Evolutionary conservation across 2,329 filamentous ascomycete genomes (phyloP).

Genomic region (Colletotrichum musae): DNA sequence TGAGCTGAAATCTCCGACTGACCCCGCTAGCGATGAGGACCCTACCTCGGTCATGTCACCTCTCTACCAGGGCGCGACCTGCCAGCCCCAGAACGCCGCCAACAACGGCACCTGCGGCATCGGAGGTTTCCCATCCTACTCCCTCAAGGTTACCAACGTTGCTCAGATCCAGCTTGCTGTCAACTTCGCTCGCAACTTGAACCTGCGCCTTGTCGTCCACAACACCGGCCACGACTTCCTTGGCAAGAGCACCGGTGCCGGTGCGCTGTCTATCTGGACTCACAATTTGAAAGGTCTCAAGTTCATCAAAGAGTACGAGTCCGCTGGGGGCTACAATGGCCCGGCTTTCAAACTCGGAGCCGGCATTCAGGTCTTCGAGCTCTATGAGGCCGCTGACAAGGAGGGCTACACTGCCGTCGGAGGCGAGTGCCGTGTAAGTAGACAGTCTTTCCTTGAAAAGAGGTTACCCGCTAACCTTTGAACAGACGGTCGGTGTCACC

Average conservation of each 20-base stretch:
- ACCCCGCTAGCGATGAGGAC: constrained; percentile 51
- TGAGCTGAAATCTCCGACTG: not conserved
- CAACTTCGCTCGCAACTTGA: constrained; percentile 61
- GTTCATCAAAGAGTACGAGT: constrained; percentile 44
- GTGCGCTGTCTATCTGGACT: constrained; percentile 63
- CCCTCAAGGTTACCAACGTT: constrained; percentile 57
- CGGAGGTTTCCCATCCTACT: constrained; percentile 60
- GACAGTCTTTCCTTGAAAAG: not conserved
- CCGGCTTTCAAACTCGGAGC: constrained; percentile 69
- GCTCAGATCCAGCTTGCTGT: constrained; percentile 62
- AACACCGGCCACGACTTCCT: constrained; percentile 69
- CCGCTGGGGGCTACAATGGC: constrained; percentile 53
- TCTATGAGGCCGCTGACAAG: constrained; percentile 64
- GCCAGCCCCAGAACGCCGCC: constrained; percentile 48
- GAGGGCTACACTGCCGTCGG: constrained; percentile 65
- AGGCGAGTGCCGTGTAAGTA: constrained; percentile 62
- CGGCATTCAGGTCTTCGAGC: constrained; percentile 67
- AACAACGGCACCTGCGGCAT: constrained; percentile 51
- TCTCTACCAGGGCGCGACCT: constrained; percentile 56
- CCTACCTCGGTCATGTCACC: constrained; percentile 59
- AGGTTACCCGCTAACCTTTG: rapidly evolving
- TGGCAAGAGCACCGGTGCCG: constrained; percentile 67
- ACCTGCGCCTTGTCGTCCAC: constrained; percentile 65
- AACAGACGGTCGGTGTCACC: constrained; percentile 46
- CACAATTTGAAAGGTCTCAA: constrained; percentile 59